Evolutionary conservation across 164 flowering plant species (phyloP), one percentile per base, ranked within the genome.

Genomic region (Cinnamomum micranthum): DNA sequence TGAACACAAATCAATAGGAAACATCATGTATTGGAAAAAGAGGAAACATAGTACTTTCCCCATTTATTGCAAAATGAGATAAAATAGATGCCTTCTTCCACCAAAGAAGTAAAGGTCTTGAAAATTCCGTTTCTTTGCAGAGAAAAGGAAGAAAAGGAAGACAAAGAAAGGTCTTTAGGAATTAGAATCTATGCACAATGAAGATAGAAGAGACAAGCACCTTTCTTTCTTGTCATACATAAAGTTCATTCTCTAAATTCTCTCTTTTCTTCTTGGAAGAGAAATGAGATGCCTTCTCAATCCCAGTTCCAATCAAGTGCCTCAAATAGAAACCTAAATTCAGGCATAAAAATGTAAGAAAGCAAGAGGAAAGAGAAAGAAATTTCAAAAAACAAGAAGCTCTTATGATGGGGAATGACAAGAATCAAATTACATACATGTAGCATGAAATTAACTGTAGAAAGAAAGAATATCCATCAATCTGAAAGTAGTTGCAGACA

Each of bases 161-260:
- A 13, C 6, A 67, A 67, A 67, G 31, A 11, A 31, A 17, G 69
- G 28, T 22, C 33, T 14, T 52, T 19, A 62, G 22, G 22, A 27
- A 35, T 20, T 35, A 23, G 72, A 63, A 27, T 69, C 52, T 20
- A 66, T 28, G 69, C 11, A 31, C 7, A 0, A 55, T 55, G 47
- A 67, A 27, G 33, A 67, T 60, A 28, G 17, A 15, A 67, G 47
- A 31, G 20, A 63, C 41, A 14, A 62, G 65, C 6, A n/a, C 74
- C 73, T 74, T 70, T 76, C 47, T 72, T 62, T 71, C 50, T 55
- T 74, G 23, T 77, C 75, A 25, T 74, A 47, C 63, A n/a, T 27
- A 77, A 31, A 51, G 28, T 70, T 80, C 80, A 77, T 80, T 22
- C 20, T 71, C 75, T 51, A 33, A 27, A 22, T 68, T 24, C 58